Percentiles rank a stretch among this genome's conserved stretches.
Conservation (phyloP, 2,329 filamentous ascomycete genomes). For the Elsinoe necatrix region DNA sequence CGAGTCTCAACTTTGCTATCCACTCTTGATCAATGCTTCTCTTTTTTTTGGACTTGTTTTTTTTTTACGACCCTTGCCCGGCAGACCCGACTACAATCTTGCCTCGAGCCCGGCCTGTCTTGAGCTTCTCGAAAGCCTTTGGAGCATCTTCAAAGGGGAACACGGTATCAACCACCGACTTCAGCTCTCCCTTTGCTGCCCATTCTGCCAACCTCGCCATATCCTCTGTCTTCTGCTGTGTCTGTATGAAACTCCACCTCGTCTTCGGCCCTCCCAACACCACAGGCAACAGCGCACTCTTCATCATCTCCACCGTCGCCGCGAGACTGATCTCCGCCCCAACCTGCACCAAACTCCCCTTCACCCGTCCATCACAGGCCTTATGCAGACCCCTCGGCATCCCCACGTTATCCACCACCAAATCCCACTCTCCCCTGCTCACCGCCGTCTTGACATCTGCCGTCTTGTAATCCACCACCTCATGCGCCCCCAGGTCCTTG, state of each 20-base stretch:
- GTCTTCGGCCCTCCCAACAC: conserved; percentile 46
- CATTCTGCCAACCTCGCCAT: conserved; percentile 44
- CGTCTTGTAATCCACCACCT: conserved; percentile 53
- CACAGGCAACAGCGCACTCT: conserved; percentile 37
- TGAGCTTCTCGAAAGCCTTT: conserved; percentile 51
- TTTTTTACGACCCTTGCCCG: not conserved
- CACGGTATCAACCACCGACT: conserved; percentile 46
- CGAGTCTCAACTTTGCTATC: not conserved
- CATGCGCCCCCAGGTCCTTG: conserved; percentile 52
- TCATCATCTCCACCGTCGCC: conserved; percentile 27
- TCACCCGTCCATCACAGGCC: conserved; percentile 44
- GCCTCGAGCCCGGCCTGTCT: conserved; percentile 47
- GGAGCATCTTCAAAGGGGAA: conserved; percentile 50
- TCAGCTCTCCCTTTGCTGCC: conserved; percentile 52
- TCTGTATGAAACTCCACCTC: conserved; percentile 33
- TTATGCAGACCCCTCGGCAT: conserved; percentile 45
- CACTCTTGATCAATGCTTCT: conserved; percentile 11
- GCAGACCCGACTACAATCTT: conserved; percentile 46
- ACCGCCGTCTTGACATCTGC: conserved; percentile 40
- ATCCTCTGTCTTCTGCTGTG: conserved; percentile 24
- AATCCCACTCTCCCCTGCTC: conserved; percentile 42
- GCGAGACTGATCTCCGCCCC: conserved; percentile 33
- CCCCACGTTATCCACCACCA: conserved; percentile 53
- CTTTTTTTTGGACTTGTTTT: not conserved
- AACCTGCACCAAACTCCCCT: conserved; percentile 46